Conservation (phyloP, 108 stramenopile genomes). For the Fistulifera pelliculosa region DNA sequence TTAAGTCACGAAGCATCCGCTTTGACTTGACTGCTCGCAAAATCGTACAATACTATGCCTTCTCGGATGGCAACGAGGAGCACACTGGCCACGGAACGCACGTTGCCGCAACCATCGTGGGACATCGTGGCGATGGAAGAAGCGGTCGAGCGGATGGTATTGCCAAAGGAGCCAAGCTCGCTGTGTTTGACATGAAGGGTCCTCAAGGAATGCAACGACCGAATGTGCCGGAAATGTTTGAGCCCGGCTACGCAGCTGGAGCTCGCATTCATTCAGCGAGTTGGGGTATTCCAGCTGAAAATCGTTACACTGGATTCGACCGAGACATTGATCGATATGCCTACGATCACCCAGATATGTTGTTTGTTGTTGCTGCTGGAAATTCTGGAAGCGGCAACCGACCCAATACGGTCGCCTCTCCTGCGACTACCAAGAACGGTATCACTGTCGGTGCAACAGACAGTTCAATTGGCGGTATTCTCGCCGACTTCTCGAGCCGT, state of each 20-base stretch:
- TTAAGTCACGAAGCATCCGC: neutral
- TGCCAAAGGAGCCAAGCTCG: conserved; percentile 31
- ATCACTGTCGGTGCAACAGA: conserved; percentile 51
- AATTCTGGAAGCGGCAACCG: conserved; percentile 43
- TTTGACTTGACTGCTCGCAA: conserved; percentile 15
- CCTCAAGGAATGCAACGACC: conserved; percentile 5
- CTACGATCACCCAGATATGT: conserved; percentile 31
- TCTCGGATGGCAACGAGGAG: conserved; percentile 18
- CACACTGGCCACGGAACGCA: conserved; percentile 38
- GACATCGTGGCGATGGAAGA: conserved; percentile 32
- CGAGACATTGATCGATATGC: conserved; percentile 21
- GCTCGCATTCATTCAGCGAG: conserved; percentile 33
- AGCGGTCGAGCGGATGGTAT: conserved; percentile 31
- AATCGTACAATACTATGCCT: conserved; percentile 36
- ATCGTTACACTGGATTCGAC: conserved; percentile 18
- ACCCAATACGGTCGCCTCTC: conserved; percentile 34
- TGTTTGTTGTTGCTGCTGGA: conserved; percentile 65
- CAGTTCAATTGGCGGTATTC: conserved; percentile 12
- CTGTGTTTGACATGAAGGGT: conserved; percentile 35
- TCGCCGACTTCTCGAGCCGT: conserved; percentile 49
- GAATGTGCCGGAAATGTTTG: neutral
- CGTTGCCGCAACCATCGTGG: conserved; percentile 34
- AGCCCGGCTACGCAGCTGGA: conserved; percentile 2
- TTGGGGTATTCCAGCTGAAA: conserved; percentile 26
- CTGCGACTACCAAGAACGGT: conserved; percentile 57